Evolutionary conservation across 441 rosid species (phyloP).

Genomic region (Theobroma grandiflorum): DNA sequence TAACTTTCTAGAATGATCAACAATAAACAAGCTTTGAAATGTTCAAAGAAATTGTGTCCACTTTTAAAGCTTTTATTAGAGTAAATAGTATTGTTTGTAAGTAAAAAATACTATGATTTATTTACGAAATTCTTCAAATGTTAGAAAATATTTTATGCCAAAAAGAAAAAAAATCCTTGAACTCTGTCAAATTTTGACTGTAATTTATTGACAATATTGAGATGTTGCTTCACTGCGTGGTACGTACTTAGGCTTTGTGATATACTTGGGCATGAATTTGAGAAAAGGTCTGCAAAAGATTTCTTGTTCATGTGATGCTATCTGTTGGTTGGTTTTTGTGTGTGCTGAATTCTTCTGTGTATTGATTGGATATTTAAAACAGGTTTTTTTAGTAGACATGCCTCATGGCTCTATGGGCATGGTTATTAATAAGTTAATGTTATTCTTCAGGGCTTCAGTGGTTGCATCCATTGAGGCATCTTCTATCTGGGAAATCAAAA

Average conservation of each 20-base stretch:
- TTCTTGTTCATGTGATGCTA: neutral
- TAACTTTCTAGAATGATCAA: neutral
- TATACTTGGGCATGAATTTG: neutral
- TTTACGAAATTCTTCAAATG: neutral
- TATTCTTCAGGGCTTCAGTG: neutral
- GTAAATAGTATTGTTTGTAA: neutral
- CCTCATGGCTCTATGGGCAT: neutral
- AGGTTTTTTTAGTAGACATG: neutral
- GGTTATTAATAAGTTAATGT: neutral
- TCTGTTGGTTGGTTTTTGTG: neutral
- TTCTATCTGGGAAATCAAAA: neutral
- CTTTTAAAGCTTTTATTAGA: neutral
- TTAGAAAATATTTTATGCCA: neutral
- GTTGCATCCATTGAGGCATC: neutral
- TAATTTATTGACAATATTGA: neutral
- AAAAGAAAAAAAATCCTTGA: constrained; percentile 3
- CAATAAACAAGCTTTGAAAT: neutral
- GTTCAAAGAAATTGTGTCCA: constrained; percentile 10
- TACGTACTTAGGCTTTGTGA: neutral
- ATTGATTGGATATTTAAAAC: neutral
- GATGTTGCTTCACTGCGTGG: constrained; percentile 7
- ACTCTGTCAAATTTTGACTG: constrained; percentile 1
- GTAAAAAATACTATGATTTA: neutral
- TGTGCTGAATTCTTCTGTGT: neutral
- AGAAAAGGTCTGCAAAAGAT: neutral